Percentiles rank a stretch among this genome's conserved stretches.
Conservation (phyloP, 2,329 filamentous ascomycete genomes). For the Calonectria ilicicola region DNA sequence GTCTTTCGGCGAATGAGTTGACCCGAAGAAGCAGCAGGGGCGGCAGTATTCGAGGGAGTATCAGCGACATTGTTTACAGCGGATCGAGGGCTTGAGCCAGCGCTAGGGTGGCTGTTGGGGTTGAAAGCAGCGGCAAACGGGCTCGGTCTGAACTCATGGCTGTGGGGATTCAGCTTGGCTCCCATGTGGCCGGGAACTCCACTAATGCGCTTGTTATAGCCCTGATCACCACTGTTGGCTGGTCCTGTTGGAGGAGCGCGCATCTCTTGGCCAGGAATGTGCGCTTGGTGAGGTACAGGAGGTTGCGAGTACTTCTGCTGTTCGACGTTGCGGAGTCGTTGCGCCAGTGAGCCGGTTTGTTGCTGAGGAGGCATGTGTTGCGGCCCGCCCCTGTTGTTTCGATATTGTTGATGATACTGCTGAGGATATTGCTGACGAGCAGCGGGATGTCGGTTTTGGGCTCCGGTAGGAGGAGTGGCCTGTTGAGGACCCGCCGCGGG, state of each 20-base stretch:
- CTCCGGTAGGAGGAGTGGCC: constrained; percentile 40
- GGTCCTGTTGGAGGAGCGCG: constrained; percentile 82
- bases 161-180: constrained; percentile 73
- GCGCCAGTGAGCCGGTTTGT: constrained; percentile 59
- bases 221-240: constrained; percentile 65
- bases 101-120: constrained; percentile 74
- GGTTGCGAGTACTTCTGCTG: constrained; percentile 63
- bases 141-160: constrained; percentile 86
- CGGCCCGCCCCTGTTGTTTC: constrained; percentile 59
- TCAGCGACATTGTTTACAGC: constrained; percentile 63
- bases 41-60: constrained; percentile 33
- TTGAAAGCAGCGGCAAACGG: constrained; percentile 85
- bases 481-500: constrained; percentile 50
- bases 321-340: constrained; percentile 64
- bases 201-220: constrained; percentile 66
- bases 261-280: constrained; percentile 71
- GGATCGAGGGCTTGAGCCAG: constrained; percentile 78
- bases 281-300: constrained; percentile 54
- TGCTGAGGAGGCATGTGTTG: constrained; percentile 56
- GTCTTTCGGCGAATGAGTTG: constrained; percentile 78
- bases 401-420: constrained; percentile 60
- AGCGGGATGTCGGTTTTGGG: constrained; percentile 58
- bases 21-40: constrained; percentile 39
- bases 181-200: constrained; percentile 64
- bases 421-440: constrained; percentile 63